A percentile compares a stretch with the other conserved stretches of the same genome.
These are phyloP conservation scores for Populus davidiana DNA, from an alignment of 345 rosid species.

Conservation along the genomic window DNA sequence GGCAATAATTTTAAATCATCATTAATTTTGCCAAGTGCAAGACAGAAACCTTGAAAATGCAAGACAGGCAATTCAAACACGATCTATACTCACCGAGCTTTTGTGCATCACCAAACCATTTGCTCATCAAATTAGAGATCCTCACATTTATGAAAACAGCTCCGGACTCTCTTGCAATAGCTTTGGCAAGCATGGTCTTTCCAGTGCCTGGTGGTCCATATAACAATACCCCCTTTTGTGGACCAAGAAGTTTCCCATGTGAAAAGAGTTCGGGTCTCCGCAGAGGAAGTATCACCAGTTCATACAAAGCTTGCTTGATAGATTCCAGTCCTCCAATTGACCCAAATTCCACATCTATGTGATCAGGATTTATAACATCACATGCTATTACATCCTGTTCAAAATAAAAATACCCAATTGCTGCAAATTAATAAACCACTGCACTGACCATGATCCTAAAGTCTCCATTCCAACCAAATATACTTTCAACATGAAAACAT, in stretches of 20 bases:
- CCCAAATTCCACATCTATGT: slow-evolving; percentile 85
- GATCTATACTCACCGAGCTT: slow-evolving; percentile 72
- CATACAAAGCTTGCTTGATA: slow-evolving; percentile 75
- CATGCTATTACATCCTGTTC: slow-evolving; percentile 93
- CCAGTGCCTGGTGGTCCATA: slow-evolving; percentile 99
- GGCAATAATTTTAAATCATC: not conserved
- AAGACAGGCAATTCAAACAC: not conserved
- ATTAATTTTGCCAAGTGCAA: not conserved
- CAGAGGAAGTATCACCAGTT: slow-evolving; percentile 86
- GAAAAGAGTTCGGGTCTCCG: slow-evolving; percentile 88
- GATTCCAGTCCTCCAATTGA: slow-evolving; percentile 87
- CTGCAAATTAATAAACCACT: not conserved
- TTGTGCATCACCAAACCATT: slow-evolving; percentile 99
- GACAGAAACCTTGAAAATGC: not conserved
- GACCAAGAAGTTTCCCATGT: slow-evolving; percentile 89
- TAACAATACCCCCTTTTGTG: slow-evolving; percentile 91
- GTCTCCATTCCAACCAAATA: not conserved
- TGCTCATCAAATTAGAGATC: slow-evolving; percentile 92
- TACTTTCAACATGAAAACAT: not conserved
- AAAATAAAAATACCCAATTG: not conserved
- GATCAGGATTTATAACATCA: slow-evolving; percentile 91
- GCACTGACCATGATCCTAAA: not conserved
- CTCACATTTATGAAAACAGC: slow-evolving; percentile 92
- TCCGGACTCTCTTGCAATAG: slow-evolving; percentile 94
- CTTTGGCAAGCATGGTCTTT: slow-evolving; percentile 98